phyloP scores from a whole-genome alignment of 23 red algal species.

The Gracilaria vermiculophylla region DNA sequence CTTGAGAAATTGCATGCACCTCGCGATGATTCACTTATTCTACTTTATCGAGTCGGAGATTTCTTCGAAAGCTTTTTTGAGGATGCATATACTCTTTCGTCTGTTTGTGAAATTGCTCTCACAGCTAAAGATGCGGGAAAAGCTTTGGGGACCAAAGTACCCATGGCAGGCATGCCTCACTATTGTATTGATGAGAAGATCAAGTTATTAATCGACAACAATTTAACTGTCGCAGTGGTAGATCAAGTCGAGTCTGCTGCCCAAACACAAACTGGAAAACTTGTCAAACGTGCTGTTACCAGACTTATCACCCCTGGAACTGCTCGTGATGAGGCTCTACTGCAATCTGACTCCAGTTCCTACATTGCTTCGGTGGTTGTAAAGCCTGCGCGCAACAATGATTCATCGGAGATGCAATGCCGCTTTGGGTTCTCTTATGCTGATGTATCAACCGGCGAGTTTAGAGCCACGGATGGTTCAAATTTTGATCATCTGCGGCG shows the following conservation, averaged over 20 bases:
- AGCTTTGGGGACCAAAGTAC: slow-evolving; percentile 66
- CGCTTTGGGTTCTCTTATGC: slow-evolving; percentile 69
- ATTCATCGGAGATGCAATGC: not conserved
- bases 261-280: slow-evolving; percentile 40
- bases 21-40: slow-evolving; percentile 19
- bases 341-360: slow-evolving; percentile 64
- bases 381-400: not conserved
- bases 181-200: slow-evolving; percentile 81
- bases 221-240: slow-evolving; percentile 80
- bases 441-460: slow-evolving; percentile 95
- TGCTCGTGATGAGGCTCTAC: slow-evolving; percentile 58
- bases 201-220: slow-evolving; percentile 47
- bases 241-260: slow-evolving; percentile 73
- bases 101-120: slow-evolving; percentile 76
- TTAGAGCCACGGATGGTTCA: slow-evolving; percentile 52
- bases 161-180: slow-evolving; percentile 91
- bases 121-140: slow-evolving; percentile 86
- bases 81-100: slow-evolving; percentile 66
- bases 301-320: slow-evolving; percentile 85
- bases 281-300: slow-evolving; percentile 84
- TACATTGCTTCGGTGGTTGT: slow-evolving; percentile 72
- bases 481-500: slow-evolving; percentile 33
- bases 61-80: slow-evolving; percentile 96
- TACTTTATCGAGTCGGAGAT: slow-evolving; percentile 87
- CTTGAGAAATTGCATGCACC: slow-evolving; percentile 15